These are phyloP conservation scores for Populus pruinosa DNA, from an alignment of 345 rosid species.

Conservation along the genomic window DNA sequence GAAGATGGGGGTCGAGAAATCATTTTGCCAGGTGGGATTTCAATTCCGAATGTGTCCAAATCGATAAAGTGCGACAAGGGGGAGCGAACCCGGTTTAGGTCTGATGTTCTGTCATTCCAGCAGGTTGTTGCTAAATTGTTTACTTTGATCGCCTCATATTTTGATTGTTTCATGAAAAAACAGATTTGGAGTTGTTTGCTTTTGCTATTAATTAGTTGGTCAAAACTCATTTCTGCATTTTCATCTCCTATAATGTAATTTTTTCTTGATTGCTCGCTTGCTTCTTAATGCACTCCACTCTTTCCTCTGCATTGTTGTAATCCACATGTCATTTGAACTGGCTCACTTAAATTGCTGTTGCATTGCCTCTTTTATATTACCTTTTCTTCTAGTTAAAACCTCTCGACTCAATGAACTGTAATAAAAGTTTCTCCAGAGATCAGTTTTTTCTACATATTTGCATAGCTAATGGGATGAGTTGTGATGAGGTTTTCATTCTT, in stretches of 20 bases:
- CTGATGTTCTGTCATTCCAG: conserved; percentile 83
- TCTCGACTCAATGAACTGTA: not conserved
- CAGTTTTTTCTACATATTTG: not conserved
- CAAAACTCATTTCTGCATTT: not conserved
- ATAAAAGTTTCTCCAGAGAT: not conserved
- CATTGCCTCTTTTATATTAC: not conserved
- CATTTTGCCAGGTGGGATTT: conserved; percentile 79
- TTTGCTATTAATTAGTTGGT: not conserved
- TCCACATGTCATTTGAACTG: not conserved
- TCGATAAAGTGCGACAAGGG: conserved; percentile 94
- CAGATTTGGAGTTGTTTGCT: not conserved
- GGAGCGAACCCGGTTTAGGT: conserved; percentile 75
- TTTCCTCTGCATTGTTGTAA: not conserved
- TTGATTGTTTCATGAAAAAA: not conserved
- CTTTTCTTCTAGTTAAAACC: too few relatives aligned
- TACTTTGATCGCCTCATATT: not conserved
- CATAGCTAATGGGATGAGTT: not conserved
- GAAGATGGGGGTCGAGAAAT: conserved; percentile 55
- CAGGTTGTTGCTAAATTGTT: conserved; percentile 47
- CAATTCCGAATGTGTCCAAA: conserved; percentile 67
- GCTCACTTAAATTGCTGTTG: not conserved
- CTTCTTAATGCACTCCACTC: not conserved
- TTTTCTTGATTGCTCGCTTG: not conserved
- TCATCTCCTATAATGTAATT: not conserved
- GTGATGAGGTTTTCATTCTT: not conserved